Percentiles rank a stretch among this genome's conserved stretches.
These are phyloP conservation scores for Colletotrichum trifolii DNA, from an alignment of 2,329 filamentous ascomycete genomes.

Conservation along the genomic window DNA sequence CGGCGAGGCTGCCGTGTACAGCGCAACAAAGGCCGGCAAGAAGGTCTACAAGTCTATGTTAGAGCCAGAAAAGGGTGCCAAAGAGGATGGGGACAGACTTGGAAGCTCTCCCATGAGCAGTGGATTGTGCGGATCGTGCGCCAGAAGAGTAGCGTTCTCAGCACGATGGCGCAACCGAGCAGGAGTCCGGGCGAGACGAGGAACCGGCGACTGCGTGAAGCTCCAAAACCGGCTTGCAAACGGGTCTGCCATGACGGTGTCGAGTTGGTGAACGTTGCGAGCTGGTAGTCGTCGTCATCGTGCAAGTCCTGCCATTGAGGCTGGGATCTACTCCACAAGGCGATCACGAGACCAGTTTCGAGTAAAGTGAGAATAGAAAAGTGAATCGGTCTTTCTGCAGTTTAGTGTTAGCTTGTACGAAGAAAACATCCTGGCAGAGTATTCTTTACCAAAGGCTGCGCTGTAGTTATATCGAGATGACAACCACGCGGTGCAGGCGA, in stretches of 20 bases:
- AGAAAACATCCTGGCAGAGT: neutral
- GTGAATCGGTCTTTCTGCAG: conserved; percentile 48
- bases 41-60: conserved; percentile 42
- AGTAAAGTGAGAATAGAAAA: conserved; percentile 46
- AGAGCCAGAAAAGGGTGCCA: neutral
- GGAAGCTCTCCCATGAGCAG: conserved; percentile 48
- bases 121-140: conserved; percentile 45
- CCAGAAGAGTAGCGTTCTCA: conserved; percentile 46
- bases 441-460: conserved; percentile 48
- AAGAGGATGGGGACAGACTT: conserved; percentile 38
- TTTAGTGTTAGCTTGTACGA: too few relatives aligned
- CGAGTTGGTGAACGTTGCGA: neutral
- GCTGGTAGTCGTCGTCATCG: conserved; percentile 24
- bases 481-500: conserved; percentile 39
- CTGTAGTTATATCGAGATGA: conserved; percentile 48
- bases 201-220: conserved; percentile 27
- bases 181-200: conserved; percentile 35
- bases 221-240: conserved; percentile 18
- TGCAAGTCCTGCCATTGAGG: conserved; percentile 15
- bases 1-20: conserved; percentile 39
- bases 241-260: conserved; percentile 9
- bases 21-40: conserved; percentile 43
- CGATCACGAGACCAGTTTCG: conserved; percentile 39
- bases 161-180: conserved; percentile 40
- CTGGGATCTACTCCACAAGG: conserved; percentile 28